These are phyloP conservation scores for Debaryomyces tyrocola DNA, from an alignment of 805 yeast species.

Conservation along the genomic window DNA sequence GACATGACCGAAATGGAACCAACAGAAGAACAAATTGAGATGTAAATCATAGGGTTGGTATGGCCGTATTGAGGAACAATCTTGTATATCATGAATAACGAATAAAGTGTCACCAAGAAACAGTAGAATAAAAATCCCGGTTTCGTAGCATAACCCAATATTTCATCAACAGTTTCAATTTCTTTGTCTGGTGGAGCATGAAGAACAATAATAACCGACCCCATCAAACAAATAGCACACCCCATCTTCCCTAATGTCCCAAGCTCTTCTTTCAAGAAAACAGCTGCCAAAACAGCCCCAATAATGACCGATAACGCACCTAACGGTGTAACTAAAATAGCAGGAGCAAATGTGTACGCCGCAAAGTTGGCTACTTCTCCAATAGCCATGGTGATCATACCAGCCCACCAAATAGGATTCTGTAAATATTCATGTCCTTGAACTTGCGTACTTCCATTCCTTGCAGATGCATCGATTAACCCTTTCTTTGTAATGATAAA, in stretches of 20 bases:
- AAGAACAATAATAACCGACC: slow-evolving; percentile 81
- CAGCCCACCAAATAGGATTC: slow-evolving; percentile 94
- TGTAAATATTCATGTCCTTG: slow-evolving; percentile 77
- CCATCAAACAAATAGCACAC: slow-evolving; percentile 85
- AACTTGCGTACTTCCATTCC: slow-evolving; percentile 55
- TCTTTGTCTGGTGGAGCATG: slow-evolving; percentile 97
- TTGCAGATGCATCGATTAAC: slow-evolving; percentile 63
- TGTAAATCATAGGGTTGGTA: slow-evolving; percentile 82
- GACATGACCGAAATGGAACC: slow-evolving; percentile 91
- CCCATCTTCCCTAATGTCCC: slow-evolving; percentile 91
- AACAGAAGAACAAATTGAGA: slow-evolving; percentile 85
- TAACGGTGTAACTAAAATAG: slow-evolving; percentile 85
- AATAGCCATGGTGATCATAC: slow-evolving; percentile 84
- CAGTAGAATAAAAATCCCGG: slow-evolving; percentile 76
- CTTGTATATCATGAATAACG: slow-evolving; percentile 76
- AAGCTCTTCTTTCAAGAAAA: slow-evolving; percentile 80
- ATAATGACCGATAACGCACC: slow-evolving; percentile 90
- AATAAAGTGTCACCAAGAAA: slow-evolving; percentile 59
- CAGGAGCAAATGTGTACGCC: slow-evolving; percentile 94
- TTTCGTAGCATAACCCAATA: slow-evolving; percentile 71
- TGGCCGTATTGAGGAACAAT: slow-evolving; percentile 81
- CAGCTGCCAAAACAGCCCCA: slow-evolving; percentile 86
- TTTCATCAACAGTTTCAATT: slow-evolving; percentile 84
- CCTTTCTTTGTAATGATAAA: slow-evolving; percentile 90
- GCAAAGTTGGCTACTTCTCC: slow-evolving; percentile 94